Evolutionary conservation across 352 stramenopile genomes (phyloP), one percentile per base, ranked within the genome.

Genomic region (Pythium oligandrum): DNA sequence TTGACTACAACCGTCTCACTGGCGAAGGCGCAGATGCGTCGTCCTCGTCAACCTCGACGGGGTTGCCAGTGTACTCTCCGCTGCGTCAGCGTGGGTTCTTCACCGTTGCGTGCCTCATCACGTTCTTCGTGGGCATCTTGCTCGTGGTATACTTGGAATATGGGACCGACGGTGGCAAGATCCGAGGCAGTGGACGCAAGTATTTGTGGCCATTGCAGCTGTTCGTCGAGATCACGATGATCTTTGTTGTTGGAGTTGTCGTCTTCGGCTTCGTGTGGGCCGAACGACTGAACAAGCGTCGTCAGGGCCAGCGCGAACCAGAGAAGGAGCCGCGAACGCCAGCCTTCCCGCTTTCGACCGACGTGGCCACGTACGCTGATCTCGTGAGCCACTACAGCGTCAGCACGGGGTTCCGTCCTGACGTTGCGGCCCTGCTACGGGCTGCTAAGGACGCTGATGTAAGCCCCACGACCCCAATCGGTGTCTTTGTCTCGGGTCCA

Each of bases 121-220:
- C 34, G 5, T 43, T 60, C 34, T 11, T 62, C 1, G 10, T 62
- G 0, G n/a, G 59, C 2, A 39, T 17, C 7, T 8, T 57, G 35
- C 40, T 58, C 9, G 17, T 51, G 4, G 4, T 50, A 7, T n/a
- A 55, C 4, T 64, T 51, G 48, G 38, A 11, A 42, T 7, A 11
- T 42, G 38, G 7, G 38, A 42, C 11, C 11, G 38, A 42, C 2
- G 36, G 35, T 3, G 64, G 53, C 39, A 65, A 60, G 44, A 51
- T 68, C 42, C 10, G 52, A 4, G 34, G 26, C 9, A 39, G 34
- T 2, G 40, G 61, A 37, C n/a, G 10, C 6, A 4, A 38, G 0
- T 7, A 42, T 7, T 44, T 61, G 4, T 73, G 66, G 66, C 51
- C 53, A 7, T 26, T 71, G 12, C 54, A 71, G 38, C 44, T 55